Evolutionary conservation across 306 rosid genomes (phyloP), one percentile per base, ranked within the genome.

Genomic region (Adenanthera pavonina): DNA sequence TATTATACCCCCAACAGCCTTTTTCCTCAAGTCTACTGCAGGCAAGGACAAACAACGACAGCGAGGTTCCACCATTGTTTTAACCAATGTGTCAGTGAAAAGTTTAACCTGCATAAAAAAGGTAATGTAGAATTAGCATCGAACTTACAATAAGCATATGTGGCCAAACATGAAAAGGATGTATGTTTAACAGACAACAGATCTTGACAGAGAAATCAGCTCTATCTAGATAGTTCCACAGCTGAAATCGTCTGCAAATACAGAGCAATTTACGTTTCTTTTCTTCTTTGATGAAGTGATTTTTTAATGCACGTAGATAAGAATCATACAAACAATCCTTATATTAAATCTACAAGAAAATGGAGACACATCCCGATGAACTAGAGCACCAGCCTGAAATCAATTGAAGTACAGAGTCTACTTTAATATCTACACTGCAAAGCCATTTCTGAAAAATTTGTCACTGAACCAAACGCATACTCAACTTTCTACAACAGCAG

Each of bases 41-140:
- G 98, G 98, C 88, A 96, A 85, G 71, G 98, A 78, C 83, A 86
- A 87, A 85, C 99, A 96, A 8, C 94, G 96, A 7, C 98, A 93
- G 40, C 91, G 94, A 89, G 99, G 98, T 85, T 96, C 99, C 80
- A 96, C 99, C 99, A 93, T 96, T 14, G 97, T 96, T 84, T 90
- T 96, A 44, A 82, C 90, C 82, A 96, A 72, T 47, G 95, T 89
- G 54, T 96, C 99, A 8, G 90, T 85, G 38, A 89, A 88, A 82
- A 91, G 80, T 83, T 93, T 96, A 88, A 86, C 97, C 99, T 96
- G 81, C 75, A 85, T 43, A 81, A 72, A 59, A 25, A 75, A 57
- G 47, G 16, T 69, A 54, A 61, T 53, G 44, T 54, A 35, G 10
- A 38, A 74, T 83, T 60, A 82, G 78, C 53, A 20, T 67, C 33